These are phyloP conservation scores for Helotiales sp. DNA, from an alignment of 2,329 filamentous ascomycete species.

Conservation along the genomic window DNA sequence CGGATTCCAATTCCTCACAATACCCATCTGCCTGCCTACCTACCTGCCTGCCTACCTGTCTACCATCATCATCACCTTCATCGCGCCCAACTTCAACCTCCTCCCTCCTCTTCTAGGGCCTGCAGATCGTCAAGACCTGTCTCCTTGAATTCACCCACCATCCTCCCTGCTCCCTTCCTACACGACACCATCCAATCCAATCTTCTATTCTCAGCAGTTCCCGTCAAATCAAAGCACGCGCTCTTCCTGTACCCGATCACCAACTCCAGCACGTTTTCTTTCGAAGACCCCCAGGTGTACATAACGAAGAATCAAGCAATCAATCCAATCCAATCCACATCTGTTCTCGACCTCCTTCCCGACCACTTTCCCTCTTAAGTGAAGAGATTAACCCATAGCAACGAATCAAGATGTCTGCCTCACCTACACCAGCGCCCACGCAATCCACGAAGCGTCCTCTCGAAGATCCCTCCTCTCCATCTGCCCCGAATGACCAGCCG, in stretches of 20 bases:
- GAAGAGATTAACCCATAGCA: slow-evolving; percentile 48
- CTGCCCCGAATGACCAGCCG: slow-evolving; percentile 87
- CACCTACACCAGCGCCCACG: slow-evolving; percentile 63
- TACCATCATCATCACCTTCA: slow-evolving; percentile 35
- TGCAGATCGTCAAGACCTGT: slow-evolving; percentile 38
- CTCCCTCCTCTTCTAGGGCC: slow-evolving; percentile 34
- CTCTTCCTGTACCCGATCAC: slow-evolving; percentile 42
- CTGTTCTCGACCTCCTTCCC: slow-evolving; percentile 52
- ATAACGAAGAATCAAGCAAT: slow-evolving; percentile 67
- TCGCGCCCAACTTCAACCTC: slow-evolving; percentile 41
- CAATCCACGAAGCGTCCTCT: slow-evolving; percentile 88
- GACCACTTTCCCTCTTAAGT: slow-evolving; percentile 47
- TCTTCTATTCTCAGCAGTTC: slow-evolving; percentile 43
- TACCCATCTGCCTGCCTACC: slow-evolving; percentile 27
- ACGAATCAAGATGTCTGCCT: slow-evolving; percentile 71
- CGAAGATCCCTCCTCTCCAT: slow-evolving; percentile 95
- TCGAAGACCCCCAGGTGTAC: slow-evolving; percentile 86
- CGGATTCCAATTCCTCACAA: slow-evolving; percentile 19
- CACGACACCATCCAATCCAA: slow-evolving; percentile 32
- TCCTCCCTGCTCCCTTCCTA: slow-evolving; percentile 43
- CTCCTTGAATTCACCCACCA: slow-evolving; percentile 46
- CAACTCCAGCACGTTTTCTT: slow-evolving; percentile 91
- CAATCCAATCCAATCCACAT: slow-evolving; percentile 46
- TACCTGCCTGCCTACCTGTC: not conserved
- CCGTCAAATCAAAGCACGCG: slow-evolving; percentile 41